Evolutionary conservation across 108 stramenopile species (phyloP).

Genomic region (Nitzschia palea): DNA sequence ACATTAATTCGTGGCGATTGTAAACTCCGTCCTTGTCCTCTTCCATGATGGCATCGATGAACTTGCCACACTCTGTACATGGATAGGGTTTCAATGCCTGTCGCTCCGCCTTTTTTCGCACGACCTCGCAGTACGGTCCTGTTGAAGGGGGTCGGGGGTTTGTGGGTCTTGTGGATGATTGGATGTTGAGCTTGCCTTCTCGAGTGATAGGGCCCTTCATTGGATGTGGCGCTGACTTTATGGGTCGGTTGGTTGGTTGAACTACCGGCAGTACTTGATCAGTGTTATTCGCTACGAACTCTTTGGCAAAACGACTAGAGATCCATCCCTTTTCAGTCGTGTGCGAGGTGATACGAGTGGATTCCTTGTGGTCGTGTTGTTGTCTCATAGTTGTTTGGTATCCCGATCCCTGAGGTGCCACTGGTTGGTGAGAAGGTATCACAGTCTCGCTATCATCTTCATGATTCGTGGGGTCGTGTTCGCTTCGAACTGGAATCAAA

Average conservation of each 20-base stretch:
- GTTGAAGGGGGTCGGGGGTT: neutral
- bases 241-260: neutral
- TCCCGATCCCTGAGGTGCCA: neutral
- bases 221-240: neutral
- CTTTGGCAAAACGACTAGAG: neutral
- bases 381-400: neutral
- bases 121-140: conserved; percentile 23
- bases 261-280: neutral
- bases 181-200: neutral
- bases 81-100: conserved; percentile 13
- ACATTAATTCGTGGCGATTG: conserved; percentile 23
- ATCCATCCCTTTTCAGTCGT: neutral
- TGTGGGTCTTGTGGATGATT: neutral
- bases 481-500: too few species aligned
- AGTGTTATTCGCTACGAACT: neutral
- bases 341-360: neutral
- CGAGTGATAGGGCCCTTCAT: neutral
- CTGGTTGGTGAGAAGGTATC: neutral
- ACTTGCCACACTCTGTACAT: conserved; percentile 29
- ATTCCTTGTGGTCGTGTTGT: neutral
- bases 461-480: too few species aligned
- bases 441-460: neutral
- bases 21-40: conserved; percentile 10
- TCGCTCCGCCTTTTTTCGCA: conserved; percentile 29
- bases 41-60: conserved; percentile 23